A percentile compares a stretch with the other conserved stretches of the same genome.
Evolutionary conservation across 305 asterid species (phyloP).

Genomic region (Fraxinus floribunda): DNA sequence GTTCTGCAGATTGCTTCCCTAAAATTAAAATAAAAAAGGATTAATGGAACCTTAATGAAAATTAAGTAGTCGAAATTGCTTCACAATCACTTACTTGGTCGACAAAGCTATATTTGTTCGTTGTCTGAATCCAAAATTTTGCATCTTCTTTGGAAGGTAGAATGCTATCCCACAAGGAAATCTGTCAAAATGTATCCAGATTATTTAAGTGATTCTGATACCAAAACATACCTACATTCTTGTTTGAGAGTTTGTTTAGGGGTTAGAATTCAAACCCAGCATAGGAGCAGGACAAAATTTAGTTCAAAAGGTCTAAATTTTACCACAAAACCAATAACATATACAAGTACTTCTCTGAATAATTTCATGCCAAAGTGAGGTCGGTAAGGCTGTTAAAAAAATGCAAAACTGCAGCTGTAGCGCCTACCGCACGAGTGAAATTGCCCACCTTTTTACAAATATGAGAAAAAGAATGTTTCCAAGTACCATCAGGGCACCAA

Average conservation of each 20-base stretch:
- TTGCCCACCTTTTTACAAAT: not conserved
- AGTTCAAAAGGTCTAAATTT: not conserved
- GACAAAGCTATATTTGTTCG: conserved; percentile 75
- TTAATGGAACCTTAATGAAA: not conserved
- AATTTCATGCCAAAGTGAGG: not conserved
- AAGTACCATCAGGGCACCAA: not conserved
- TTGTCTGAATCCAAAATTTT: conserved; percentile 69
- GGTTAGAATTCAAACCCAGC: not conserved
- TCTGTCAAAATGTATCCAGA: conserved; percentile 41
- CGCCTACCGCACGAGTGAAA: not conserved
- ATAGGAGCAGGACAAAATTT: not conserved
- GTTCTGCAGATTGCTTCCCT: conserved; percentile 95
- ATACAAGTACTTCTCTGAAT: not conserved
- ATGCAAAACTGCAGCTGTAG: not conserved
- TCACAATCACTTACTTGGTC: conserved; percentile 58
- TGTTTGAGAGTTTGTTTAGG: not conserved
- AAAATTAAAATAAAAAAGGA: not conserved
- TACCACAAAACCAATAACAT: not conserved
- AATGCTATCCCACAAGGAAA: conserved; percentile 89
- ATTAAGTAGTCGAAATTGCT: not conserved
- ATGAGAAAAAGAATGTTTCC: not conserved
- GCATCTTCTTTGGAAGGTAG: conserved; percentile 81
- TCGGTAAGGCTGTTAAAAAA: not conserved
- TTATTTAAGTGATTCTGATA: not conserved
- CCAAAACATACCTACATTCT: not conserved